These are phyloP conservation scores for Globisporangium perplexum DNA, from an alignment of 352 stramenopile species.

Conservation along the genomic window DNA sequence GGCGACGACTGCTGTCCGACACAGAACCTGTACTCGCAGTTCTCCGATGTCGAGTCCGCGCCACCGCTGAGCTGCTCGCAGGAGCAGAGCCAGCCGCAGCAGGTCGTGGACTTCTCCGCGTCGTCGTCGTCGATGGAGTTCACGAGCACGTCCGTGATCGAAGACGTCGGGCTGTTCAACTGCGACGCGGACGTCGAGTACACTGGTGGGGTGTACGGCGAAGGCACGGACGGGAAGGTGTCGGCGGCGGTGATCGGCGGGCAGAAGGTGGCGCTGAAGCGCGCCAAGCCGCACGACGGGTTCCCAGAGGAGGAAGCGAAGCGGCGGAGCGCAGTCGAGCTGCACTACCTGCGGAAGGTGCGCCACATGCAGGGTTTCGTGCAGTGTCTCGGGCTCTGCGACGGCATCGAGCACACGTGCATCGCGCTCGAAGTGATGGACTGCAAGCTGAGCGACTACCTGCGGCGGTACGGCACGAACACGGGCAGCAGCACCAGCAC, in stretches of 20 bases:
- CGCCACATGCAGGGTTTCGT: slow-evolving; percentile 73
- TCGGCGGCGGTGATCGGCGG: slow-evolving; percentile 66
- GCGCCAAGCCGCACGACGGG: slow-evolving; percentile 70
- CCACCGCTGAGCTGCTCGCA: slow-evolving; percentile 13
- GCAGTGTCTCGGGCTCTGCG: slow-evolving; percentile 75
- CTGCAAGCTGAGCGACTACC: slow-evolving; percentile 84
- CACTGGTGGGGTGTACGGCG: slow-evolving; percentile 73
- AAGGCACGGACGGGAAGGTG: slow-evolving; percentile 82
- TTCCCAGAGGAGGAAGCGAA: slow-evolving; percentile 78
- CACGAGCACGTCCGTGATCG: slow-evolving; percentile 77
- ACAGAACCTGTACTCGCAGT: slow-evolving; percentile 10
- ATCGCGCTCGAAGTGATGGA: slow-evolving; percentile 87
- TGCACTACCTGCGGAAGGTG: slow-evolving; percentile 77
- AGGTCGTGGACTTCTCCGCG: slow-evolving; percentile 8
- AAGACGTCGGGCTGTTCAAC: slow-evolving; percentile 83
- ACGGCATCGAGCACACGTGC: slow-evolving; percentile 81
- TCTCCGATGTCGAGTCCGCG: slow-evolving; percentile 1
- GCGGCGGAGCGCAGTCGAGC: slow-evolving; percentile 62
- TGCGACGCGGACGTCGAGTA: slow-evolving; percentile 78
- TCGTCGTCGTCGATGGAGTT: slow-evolving; percentile 26
- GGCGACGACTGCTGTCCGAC: slow-evolving; percentile 1
- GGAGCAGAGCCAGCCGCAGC: slow-evolving; percentile 3
- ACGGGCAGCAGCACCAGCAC: slow-evolving; percentile 15
- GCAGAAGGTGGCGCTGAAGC: slow-evolving; percentile 81
- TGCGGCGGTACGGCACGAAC: slow-evolving; percentile 53